phyloP scores from a whole-genome alignment of 2,329 filamentous ascomycete species.

The Blastomyces emzantsi region DNA sequence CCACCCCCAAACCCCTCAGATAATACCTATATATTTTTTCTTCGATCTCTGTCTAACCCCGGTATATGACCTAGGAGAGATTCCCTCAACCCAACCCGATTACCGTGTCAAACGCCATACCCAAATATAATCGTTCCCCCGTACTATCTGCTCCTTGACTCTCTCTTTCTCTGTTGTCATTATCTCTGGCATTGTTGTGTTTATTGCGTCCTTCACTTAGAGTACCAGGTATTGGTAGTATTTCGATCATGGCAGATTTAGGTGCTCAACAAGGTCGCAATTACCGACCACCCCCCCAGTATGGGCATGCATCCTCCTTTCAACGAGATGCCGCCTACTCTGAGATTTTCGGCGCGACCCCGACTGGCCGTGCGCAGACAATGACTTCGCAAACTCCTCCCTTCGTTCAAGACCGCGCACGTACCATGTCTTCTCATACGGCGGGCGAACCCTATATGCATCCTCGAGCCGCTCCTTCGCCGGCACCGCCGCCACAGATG shows the following conservation, averaged over 20 bases:
- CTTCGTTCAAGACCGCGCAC: conserved; percentile 59
- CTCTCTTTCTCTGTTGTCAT: not conserved
- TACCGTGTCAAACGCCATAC: not conserved
- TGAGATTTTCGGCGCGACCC: conserved; percentile 85
- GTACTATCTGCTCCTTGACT: not conserved
- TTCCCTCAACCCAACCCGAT: not conserved
- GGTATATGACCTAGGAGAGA: not conserved
- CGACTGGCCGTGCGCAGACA: conserved; percentile 83
- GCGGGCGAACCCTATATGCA: conserved; percentile 37
- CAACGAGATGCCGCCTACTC: conserved; percentile 93
- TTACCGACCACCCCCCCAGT: conserved; percentile 45
- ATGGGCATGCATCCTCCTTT: conserved; percentile 45
- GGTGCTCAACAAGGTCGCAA: conserved; percentile 53
- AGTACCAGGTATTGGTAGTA: not conserved
- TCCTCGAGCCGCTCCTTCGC: conserved; percentile 23
- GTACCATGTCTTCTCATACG: conserved; percentile 60
- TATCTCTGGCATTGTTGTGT: not conserved
- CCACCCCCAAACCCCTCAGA: not conserved
- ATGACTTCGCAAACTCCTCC: conserved; percentile 73
- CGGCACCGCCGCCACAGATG: conserved; percentile 33
- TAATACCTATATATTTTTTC: not conserved
- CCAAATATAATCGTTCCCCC: not conserved
- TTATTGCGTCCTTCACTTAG: conserved; percentile 2
- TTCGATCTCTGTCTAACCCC: not conserved
- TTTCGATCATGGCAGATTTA: conserved; percentile 52